Evolutionary conservation across 2,329 filamentous ascomycete species (phyloP), one percentile per base, ranked within the genome.

Genomic region (Colletotrichum eleusines): DNA sequence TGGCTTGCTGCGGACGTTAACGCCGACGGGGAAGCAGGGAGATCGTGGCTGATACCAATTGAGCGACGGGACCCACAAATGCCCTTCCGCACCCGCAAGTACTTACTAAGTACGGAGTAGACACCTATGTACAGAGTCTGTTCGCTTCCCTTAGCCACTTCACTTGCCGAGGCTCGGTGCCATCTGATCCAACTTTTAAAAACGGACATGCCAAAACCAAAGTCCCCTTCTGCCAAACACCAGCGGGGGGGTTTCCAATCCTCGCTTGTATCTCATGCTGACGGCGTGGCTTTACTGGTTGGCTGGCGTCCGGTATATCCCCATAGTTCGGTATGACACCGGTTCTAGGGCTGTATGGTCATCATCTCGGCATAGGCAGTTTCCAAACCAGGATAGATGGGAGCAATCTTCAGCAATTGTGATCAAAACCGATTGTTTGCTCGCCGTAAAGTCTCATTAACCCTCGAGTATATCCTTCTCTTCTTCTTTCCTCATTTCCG

Each of bases 1-100:
- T 55, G 51, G 55, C 53, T 46, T 38, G 7, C 9, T 46, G 46
- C 35, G 38, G 44, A 33, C 40, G 18, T 38, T 38, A 20, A 20
- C 31, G 16, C 42, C n/a, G 44, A 46, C 16, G 4, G 23, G 6
- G 26, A 48, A 9, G 23, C 33, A 62, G 11, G 11, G n/a, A 26
- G 23, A 38, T 28, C 42, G 63, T 60, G 63, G 67, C 57, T 66
- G 55, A 33, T 54, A 20, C 63, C 35, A 61, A 64, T 50, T 6
- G 16, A 28, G 42, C 46, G 14, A 5, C 9, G 20, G 6, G 33
- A 46, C n/a, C 28, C 16, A n/a, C 31, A 28, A 5, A 40, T 16
- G 20, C 20, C 18, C 18, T 9, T 8, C 3, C 48, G 16, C 23
- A 53, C 26, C 28, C 12, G 9, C n/a, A n/a, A n/a, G n/a, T n/a